Base-by-base conservation (phyloP, 2,329 filamentous ascomycete species). In the Aureobasidium subglaciale region DNA sequence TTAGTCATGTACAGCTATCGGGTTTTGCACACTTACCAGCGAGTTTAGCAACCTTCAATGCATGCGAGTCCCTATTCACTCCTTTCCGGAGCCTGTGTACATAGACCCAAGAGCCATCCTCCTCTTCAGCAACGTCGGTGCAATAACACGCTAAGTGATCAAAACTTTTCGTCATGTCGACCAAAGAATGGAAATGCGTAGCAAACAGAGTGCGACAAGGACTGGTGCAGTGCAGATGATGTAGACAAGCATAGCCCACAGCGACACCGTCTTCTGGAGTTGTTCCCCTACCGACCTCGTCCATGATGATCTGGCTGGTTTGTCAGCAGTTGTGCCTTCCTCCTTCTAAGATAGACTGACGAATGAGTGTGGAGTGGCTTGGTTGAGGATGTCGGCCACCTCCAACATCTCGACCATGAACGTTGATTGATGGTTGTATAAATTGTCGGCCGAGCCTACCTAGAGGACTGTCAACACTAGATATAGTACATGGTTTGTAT, bases 361-460 rank as follows among this genome's bases (percentile, higher is more conserved):
- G 64, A 99, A 95, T 0, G 87, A 93, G 22, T 86, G 80, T 1
- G 84, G 73, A 1, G 92, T 97, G 0, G 93, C 92, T 62, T 88
- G 80, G 59, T 86, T 88, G 52, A 99, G 78, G 53, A 99, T 99
- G 24, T 87, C 80, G 1, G 92, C 91, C 18, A 93, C 96, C 72
- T 99, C 93, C 2, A 96, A 80, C 93, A 99, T 99, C 73, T 99
- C 93, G 1, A 97, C 90, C 93, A 99, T 97, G 71, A 99, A 99
- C 0, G 95, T 99, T 53, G 90, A 96, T 70, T 97, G 91, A 73
- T 96, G 88, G 49, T 84, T 83, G 73, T 88, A 96, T n/a, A 99
- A 78, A 68, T 96, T 92, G 70, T 99, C 95, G 1, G 92, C 93
- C 1, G 90, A 95, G 1, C 93, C 93, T 25, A 52, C 35, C 48